Evolutionary conservation across 441 rosid species (phyloP), one percentile per base, ranked within the genome.

Genomic region (Erodium trifolium): DNA sequence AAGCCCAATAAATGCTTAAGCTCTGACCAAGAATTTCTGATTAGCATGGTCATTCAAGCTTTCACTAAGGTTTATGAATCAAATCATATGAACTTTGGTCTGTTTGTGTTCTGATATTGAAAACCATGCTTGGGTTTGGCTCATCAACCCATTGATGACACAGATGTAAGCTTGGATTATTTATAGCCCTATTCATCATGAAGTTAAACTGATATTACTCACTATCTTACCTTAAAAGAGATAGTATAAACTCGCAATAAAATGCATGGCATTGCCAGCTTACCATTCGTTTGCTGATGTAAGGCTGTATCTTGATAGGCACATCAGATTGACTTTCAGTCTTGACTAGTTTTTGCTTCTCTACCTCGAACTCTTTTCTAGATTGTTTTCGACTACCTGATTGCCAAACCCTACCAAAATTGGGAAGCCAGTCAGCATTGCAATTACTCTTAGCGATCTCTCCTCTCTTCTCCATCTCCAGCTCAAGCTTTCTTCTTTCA

Each of bases 371-470:
- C 78, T 94, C 92, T 80, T 86, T 92, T 73, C 94, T 83, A 14
- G 97, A 92, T 77, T 88, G 94, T 79, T 82, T 94, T 53, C 97
- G 78, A 71, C 86, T 85, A 70, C 97, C 96, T 63, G 94, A 88
- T 77, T 94, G 96, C 98, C 99, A 94, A 77, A 94, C 98, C 71
- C 98, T 85, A 75, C 98, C 98, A 78, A 94, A 92, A 73, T 90
- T 86, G 18, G 98, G 98, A 78, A 92, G 97, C 98, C 98, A 94
- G 81, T 83, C 78, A 70, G 88, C 72, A 74, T 82, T 86, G 72
- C 67, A 73, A 49, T 78, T 82, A 69, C 77, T 78, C 77, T 77
- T 82, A 62, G 73, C 76, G 62, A 76, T 72, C 70, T 80, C 89
- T 69, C 98, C 96, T 80, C 82, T 85, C 78, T 81, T 82, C 86